phyloP scores from a whole-genome alignment of 2,329 filamentous ascomycete genomes.

The Epichloe sp. region DNA sequence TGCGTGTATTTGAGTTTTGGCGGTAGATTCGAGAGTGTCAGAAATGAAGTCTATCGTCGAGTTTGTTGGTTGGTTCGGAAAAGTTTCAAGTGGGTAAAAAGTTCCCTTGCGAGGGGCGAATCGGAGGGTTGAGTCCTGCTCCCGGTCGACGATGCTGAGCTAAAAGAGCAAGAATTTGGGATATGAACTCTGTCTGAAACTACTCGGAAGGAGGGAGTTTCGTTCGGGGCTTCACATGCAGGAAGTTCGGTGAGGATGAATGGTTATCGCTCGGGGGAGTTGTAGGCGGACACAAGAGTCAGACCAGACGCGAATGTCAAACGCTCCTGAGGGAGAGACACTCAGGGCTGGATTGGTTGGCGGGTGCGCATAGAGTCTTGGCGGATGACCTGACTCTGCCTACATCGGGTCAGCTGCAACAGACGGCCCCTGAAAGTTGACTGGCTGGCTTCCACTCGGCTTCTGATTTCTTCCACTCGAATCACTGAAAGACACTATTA shows the following conservation, averaged over 20 bases:
- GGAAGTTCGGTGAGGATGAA: background rate
- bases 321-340: background rate
- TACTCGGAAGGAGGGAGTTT: background rate
- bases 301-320: background rate
- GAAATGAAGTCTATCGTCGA: constrained; percentile 2
- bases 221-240: background rate
- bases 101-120: background rate
- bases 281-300: background rate
- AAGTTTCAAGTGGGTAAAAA: background rate
- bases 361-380: background rate
- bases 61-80: background rate
- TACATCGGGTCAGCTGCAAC: background rate
- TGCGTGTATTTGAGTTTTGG: background rate
- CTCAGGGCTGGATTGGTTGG: background rate
- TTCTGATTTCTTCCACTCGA: background rate
- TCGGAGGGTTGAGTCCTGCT: background rate
- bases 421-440: background rate
- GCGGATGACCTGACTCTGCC: background rate
- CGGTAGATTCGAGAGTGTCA: constrained; percentile 1
- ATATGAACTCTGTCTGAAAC: background rate
- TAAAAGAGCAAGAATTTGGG: background rate
- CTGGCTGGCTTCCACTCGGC: background rate
- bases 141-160: background rate
- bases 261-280: background rate
- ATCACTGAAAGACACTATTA: background rate